phyloP scores from a whole-genome alignment of 108 stramenopile genomes.

The Nitzschia sp. region DNA sequence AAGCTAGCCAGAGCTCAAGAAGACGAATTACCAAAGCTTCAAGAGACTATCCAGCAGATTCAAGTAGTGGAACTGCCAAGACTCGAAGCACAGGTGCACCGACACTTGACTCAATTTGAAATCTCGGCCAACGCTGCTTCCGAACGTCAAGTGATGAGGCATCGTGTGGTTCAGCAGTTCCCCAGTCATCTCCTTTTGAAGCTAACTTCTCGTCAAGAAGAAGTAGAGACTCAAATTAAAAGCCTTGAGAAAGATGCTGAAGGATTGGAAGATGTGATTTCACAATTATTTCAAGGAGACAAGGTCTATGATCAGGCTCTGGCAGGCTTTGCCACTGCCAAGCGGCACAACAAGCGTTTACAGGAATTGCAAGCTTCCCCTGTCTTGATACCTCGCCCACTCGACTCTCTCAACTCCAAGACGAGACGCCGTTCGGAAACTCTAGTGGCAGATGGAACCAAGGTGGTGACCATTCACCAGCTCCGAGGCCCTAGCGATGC shows the following conservation, averaged over 20 bases:
- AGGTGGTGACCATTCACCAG: constrained; percentile 5
- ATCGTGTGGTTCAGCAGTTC: neutral
- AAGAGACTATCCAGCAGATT: neutral
- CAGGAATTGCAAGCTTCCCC: neutral
- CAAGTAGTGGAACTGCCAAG: constrained; percentile 3
- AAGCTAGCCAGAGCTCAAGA: constrained; percentile 13
- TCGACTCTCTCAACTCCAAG: constrained; percentile 7
- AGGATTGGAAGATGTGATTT: constrained; percentile 4
- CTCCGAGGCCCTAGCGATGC: neutral
- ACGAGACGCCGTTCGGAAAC: neutral
- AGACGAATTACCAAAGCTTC: constrained; percentile 7
- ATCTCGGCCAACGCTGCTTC: constrained; percentile 14
- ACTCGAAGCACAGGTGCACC: neutral
- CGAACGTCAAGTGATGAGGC: constrained; percentile 15
- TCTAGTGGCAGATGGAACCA: constrained; percentile 15
- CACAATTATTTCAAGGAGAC: neutral
- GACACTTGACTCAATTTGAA: constrained; percentile 5
- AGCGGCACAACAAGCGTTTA: neutral
- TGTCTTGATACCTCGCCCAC: neutral
- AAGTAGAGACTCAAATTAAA: neutral
- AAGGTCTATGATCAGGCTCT: neutral
- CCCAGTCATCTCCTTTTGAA: constrained; percentile 3
- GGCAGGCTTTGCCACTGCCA: neutral
- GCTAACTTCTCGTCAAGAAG: neutral
- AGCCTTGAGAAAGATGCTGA: neutral